Percentiles rank a stretch among this genome's conserved stretches.
Evolutionary conservation across 257 asterid genomes (phyloP).

Genomic region (Coffea eugenioides): DNA sequence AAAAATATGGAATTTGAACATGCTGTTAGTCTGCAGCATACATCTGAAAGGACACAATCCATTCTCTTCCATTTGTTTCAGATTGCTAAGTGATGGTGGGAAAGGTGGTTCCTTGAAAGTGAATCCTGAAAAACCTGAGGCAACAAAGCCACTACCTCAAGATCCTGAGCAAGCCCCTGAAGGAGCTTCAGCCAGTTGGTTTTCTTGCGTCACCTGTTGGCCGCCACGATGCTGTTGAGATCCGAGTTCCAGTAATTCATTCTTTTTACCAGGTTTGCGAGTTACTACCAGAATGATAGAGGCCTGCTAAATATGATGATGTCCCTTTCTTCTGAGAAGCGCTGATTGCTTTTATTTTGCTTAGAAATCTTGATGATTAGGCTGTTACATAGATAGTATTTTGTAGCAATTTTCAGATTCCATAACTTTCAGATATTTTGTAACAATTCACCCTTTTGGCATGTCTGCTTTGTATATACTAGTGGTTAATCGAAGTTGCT

Average conservation of each 20-base stretch:
- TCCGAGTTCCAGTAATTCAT: neutral
- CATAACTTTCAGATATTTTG: too few relatives aligned
- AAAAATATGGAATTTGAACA: neutral
- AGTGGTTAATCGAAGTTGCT: neutral
- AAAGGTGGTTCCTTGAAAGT: slow-evolving; percentile 13
- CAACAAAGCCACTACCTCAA: neutral
- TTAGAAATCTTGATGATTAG: slow-evolving; percentile 7
- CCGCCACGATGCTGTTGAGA: slow-evolving; percentile 29
- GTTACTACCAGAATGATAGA: slow-evolving; percentile 7
- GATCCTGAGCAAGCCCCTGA: slow-evolving; percentile 4
- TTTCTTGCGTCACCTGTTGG: slow-evolving; percentile 23
- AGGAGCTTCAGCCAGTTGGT: slow-evolving; percentile 17
- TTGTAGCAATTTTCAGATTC: neutral
- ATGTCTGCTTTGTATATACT: neutral
- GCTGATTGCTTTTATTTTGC: neutral
- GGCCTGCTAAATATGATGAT: slow-evolving; percentile 5
- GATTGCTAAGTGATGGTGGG: slow-evolving; percentile 18
- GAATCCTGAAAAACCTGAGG: slow-evolving; percentile 12
- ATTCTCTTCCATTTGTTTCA: slow-evolving; percentile 7
- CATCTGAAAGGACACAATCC: neutral
- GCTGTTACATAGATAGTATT: neutral
- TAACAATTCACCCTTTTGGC: neutral
- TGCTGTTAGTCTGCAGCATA: neutral
- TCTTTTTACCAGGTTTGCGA: neutral
- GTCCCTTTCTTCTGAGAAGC: slow-evolving; percentile 14